A percentile compares a stretch with the other conserved stretches of the same genome.
Conservation (phyloP, 2,329 filamentous ascomycete species). For the Tolypocladium guangdongense region DNA sequence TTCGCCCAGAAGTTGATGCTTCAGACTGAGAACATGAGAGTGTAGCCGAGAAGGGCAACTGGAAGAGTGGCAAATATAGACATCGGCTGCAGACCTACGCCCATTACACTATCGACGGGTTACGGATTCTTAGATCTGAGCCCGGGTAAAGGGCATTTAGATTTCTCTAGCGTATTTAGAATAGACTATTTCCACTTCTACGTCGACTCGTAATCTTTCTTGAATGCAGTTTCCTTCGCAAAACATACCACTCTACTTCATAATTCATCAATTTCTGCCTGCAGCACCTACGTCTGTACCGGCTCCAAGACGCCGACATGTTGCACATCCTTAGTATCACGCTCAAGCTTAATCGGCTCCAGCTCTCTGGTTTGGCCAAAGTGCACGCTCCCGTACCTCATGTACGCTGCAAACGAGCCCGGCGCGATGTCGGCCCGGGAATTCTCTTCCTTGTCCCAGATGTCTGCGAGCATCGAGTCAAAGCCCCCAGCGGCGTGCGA, state of each 20-base stretch:
- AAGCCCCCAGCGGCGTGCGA: conserved; percentile 18
- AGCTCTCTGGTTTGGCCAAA: conserved; percentile 20
- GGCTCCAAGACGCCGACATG: neutral
- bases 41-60: too few species aligned
- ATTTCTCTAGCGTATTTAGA: too few species aligned
- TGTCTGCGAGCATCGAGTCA: conserved; percentile 11
- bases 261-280: neutral
- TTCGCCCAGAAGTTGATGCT: too few species aligned
- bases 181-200: too few species aligned
- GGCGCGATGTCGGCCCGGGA: conserved; percentile 16
- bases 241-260: neutral
- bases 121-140: too few species aligned
- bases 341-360: neutral
- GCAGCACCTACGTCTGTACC: neutral
- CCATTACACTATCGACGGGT: too few species aligned
- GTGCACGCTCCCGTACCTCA: conserved; percentile 22
- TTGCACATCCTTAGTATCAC: neutral
- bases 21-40: too few species aligned
- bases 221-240: too few species aligned
- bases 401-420: conserved; percentile 23
- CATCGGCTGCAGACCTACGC: too few species aligned
- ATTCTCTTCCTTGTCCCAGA: conserved; percentile 21
- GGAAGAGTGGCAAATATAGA: too few species aligned
- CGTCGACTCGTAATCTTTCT: too few species aligned
- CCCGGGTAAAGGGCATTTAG: too few species aligned